phyloP scores from a whole-genome alignment of 495 filamentous ascomycete species.

The Ramalina intermedia region DNA sequence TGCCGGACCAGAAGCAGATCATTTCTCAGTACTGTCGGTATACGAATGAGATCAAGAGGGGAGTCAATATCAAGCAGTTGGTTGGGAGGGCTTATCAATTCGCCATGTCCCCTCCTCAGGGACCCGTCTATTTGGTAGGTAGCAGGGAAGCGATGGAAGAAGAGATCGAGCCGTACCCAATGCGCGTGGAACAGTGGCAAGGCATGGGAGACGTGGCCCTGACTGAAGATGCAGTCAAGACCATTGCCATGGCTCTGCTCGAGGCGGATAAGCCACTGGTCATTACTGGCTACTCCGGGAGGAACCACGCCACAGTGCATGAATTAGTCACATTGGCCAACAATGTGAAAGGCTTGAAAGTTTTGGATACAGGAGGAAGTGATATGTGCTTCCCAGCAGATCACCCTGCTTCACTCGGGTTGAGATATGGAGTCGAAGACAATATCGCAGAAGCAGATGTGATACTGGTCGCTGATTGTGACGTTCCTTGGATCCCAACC shows the following conservation, averaged over 20 bases:
- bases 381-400: conserved; percentile 93
- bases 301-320: conserved; percentile 52
- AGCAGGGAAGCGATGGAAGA: conserved; percentile 87
- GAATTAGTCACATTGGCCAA: conserved; percentile 69
- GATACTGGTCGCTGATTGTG: conserved; percentile 78
- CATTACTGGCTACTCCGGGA: conserved; percentile 71
- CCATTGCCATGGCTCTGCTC: conserved; percentile 56
- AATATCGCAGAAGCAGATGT: conserved; percentile 63
- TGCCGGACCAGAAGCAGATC: conserved; percentile 88
- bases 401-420: conserved; percentile 57
- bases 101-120: conserved; percentile 64
- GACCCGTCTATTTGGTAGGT: conserved; percentile 74
- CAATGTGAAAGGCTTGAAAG: conserved; percentile 61
- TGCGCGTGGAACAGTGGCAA: conserved; percentile 63
- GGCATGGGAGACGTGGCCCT: conserved; percentile 65
- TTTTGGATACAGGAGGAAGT: conserved; percentile 78
- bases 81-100: conserved; percentile 84
- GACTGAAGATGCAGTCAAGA: conserved; percentile 45
- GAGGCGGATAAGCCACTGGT: conserved; percentile 62
- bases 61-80: conserved; percentile 90
- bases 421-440: conserved; percentile 65
- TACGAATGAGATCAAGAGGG: conserved; percentile 75
- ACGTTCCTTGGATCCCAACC: conserved; percentile 61
- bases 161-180: conserved; percentile 66
- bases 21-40: conserved; percentile 92